Percentiles rank a stretch among this genome's conserved stretches.
phyloP scores from a whole-genome alignment of 2,329 filamentous ascomycete genomes.

The Fusarium protoensiforme region DNA sequence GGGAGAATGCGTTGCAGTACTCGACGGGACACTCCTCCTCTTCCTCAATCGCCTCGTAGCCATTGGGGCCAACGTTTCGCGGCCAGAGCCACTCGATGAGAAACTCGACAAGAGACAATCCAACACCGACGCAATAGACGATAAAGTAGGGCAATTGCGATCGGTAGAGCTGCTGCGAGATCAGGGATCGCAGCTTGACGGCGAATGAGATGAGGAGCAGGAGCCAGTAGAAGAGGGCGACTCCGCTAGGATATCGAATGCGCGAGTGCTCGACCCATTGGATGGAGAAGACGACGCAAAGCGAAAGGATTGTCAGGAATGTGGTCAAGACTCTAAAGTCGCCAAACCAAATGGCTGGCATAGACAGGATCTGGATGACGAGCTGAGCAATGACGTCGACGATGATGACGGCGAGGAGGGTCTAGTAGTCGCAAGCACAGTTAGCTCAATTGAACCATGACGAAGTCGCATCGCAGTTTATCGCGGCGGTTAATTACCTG shows the following conservation, averaged over 20 bases:
- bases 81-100: conserved; percentile 86
- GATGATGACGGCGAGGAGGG: conserved; percentile 74
- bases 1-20: conserved; percentile 93
- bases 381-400: conserved; percentile 78
- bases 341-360: conserved; percentile 75
- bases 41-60: conserved; percentile 67
- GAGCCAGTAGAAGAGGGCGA: conserved; percentile 93
- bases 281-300: conserved; percentile 78
- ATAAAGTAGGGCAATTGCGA: conserved; percentile 79
- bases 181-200: conserved; percentile 86
- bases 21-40: conserved; percentile 79
- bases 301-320: conserved; percentile 75
- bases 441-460: conserved; percentile 20
- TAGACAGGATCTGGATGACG: conserved; percentile 77
- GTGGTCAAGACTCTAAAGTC: conserved; percentile 92
- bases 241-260: conserved; percentile 85
- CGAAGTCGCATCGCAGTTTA: background rate
- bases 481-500: conserved; percentile 66
- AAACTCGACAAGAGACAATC: conserved; percentile 77
- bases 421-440: conserved; percentile 43
- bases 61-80: conserved; percentile 70
- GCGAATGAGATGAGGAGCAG: conserved; percentile 81
- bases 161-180: conserved; percentile 79
- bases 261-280: conserved; percentile 90
- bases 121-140: conserved; percentile 78